These are phyloP conservation scores for Elsinoe arachidis DNA, from an alignment of 2,329 filamentous ascomycete genomes.

Conservation along the genomic window DNA sequence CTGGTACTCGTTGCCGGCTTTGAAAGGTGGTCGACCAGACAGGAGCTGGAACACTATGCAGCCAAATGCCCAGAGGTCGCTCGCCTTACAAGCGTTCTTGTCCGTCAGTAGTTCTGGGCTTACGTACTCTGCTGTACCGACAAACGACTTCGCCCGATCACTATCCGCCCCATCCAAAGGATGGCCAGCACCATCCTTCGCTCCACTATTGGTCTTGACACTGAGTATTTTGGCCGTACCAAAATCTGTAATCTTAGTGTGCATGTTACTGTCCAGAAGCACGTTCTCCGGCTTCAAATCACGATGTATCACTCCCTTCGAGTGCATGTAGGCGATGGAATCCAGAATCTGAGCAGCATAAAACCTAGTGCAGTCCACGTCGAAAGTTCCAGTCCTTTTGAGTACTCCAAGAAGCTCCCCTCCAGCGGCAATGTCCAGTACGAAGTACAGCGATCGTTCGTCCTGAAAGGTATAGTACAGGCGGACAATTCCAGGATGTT, in stretches of 20 bases:
- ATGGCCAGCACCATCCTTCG: constrained; percentile 33
- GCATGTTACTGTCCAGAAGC: constrained; percentile 87
- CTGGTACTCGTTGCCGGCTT: constrained; percentile 87
- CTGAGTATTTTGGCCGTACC: constrained; percentile 92
- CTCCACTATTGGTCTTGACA: constrained; percentile 32
- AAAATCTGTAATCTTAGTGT: constrained; percentile 98
- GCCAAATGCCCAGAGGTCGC: constrained; percentile 95
- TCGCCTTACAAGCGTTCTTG: constrained; percentile 95
- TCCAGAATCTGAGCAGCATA: constrained; percentile 95
- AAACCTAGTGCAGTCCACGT: constrained; percentile 87
- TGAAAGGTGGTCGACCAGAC: constrained; percentile 94
- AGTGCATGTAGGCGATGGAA: constrained; percentile 97
- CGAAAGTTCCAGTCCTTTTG: constrained; percentile 90
- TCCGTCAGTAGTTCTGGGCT: constrained; percentile 94
- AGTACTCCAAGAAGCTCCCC: constrained; percentile 86
- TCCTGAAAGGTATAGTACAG: constrained; percentile 99
- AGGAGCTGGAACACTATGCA: constrained; percentile 96
- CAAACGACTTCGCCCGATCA: constrained; percentile 81
- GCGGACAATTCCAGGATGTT: constrained; percentile 92
- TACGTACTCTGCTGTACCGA: constrained; percentile 96
- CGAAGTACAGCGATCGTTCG: constrained; percentile 91
- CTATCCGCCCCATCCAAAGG: constrained; percentile 53
- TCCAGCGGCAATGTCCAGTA: constrained; percentile 84
- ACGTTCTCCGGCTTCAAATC: constrained; percentile 97
- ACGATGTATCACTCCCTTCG: constrained; percentile 86